Evolutionary conservation across 1,284 basidiomycete genomes (phyloP).

Genomic region (Crucibulum cyathiforme): DNA sequence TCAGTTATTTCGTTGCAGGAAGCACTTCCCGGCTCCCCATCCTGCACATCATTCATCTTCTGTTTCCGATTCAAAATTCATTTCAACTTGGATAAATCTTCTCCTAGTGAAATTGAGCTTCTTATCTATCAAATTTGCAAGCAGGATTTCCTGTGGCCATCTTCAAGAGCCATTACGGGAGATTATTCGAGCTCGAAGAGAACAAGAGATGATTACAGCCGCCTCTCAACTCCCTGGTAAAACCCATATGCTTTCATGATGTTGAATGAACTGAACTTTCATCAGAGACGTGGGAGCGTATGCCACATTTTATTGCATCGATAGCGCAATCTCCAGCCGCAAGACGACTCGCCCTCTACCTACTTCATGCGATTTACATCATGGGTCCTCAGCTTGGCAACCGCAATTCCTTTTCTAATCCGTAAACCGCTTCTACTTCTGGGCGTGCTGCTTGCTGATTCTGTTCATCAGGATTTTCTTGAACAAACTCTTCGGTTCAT

Average conservation of each 20-base stretch:
- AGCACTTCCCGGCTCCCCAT: too few species aligned
- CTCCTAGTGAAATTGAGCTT: conserved; percentile 61
- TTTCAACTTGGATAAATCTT: conserved; percentile 58
- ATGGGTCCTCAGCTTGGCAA: conserved; percentile 49
- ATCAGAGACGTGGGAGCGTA: conserved; percentile 57
- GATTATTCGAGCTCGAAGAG: conserved; percentile 45
- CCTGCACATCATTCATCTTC: conserved; percentile 42
- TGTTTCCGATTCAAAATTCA: too few species aligned
- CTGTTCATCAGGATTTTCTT: too few species aligned
- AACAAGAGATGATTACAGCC: conserved; percentile 58
- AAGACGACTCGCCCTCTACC: conserved; percentile 57
- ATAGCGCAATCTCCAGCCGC: conserved; percentile 61
- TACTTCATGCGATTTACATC: conserved; percentile 62
- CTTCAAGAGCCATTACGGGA: conserved; percentile 10
- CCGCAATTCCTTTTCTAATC: conserved; percentile 8
- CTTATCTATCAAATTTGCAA: conserved; percentile 42
- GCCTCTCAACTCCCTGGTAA: conserved; percentile 71
- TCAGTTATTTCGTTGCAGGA: too few species aligned
- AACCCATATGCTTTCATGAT: conserved; percentile 7
- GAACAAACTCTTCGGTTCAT: too few species aligned
- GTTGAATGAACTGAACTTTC: conserved; percentile 6
- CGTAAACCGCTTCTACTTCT: too few species aligned
- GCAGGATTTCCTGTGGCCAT: conserved; percentile 27
- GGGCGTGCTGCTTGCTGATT: too few species aligned
- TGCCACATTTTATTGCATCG: conserved; percentile 53